These are phyloP conservation scores for Symmetrospora coprosmae DNA, from an alignment of 768 basidiomycete species.

Conservation along the genomic window DNA sequence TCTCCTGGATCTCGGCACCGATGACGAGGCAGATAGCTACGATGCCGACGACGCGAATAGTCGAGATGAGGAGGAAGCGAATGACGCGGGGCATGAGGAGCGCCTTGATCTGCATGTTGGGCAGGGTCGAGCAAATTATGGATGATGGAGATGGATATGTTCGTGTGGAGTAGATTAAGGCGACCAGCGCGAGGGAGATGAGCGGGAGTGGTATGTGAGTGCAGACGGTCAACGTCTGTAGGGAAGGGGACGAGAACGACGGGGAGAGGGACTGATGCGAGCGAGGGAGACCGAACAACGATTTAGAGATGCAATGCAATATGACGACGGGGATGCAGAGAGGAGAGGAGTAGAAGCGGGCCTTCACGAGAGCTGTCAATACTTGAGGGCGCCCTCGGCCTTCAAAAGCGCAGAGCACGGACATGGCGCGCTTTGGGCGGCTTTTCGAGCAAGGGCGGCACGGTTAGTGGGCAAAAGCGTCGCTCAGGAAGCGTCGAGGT, in stretches of 20 bases:
- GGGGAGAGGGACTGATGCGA: too few species aligned
- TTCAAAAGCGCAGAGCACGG: too few species aligned
- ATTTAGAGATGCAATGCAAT: too few species aligned
- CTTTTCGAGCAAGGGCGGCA: neutral
- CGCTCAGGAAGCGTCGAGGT: slow-evolving; percentile 6
- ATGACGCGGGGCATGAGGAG: neutral
- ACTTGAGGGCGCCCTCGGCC: too few species aligned
- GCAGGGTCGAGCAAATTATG: neutral
- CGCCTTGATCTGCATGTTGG: neutral
- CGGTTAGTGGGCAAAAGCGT: neutral
- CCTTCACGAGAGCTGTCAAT: too few species aligned
- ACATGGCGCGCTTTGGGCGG: too few species aligned
- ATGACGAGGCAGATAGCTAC: slow-evolving; percentile 5
- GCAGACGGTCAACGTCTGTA: neutral
- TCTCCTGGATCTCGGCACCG: slow-evolving; percentile 13
- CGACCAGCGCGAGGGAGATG: neutral
- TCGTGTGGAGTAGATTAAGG: neutral
- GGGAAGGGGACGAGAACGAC: too few species aligned
- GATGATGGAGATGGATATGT: neutral
- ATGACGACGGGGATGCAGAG: too few species aligned
- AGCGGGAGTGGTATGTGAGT: neutral
- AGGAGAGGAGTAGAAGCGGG: too few species aligned
- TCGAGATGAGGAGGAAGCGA: slow-evolving; percentile 4
- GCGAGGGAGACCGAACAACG: too few species aligned
- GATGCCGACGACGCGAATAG: slow-evolving; percentile 2